Evolutionary conservation across 139 green algal genomes (phyloP).

Genomic region (Marvania coccoides): DNA sequence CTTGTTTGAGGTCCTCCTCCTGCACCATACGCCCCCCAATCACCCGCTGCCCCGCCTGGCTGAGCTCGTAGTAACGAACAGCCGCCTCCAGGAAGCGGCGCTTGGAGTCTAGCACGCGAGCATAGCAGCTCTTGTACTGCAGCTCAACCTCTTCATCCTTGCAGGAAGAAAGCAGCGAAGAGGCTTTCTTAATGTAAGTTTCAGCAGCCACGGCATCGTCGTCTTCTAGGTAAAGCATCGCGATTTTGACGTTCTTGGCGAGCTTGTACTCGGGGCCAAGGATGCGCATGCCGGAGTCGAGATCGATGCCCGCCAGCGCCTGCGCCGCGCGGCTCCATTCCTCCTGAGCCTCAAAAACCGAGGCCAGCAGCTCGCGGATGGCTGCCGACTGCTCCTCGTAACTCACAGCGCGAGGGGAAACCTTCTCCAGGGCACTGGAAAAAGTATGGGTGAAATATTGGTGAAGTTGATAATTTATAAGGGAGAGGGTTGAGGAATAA

Average conservation of each 20-base stretch:
- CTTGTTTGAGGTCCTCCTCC: constrained; percentile 57
- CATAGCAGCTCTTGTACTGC: constrained; percentile 96
- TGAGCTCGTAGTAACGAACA: constrained; percentile 80
- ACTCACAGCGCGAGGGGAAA: constrained; percentile 69
- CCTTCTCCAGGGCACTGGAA: constrained; percentile 58
- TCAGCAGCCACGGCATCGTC: constrained; percentile 88
- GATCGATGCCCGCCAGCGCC: constrained; percentile 83
- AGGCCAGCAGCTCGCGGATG: constrained; percentile 55
- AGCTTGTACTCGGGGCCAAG: constrained; percentile 78
- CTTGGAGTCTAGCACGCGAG: constrained; percentile 92
- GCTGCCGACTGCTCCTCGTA: constrained; percentile 73
- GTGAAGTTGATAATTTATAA: too few species aligned
- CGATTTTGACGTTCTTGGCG: constrained; percentile 84
- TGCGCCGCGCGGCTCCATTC: constrained; percentile 85
- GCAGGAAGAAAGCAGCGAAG: constrained; percentile 59
- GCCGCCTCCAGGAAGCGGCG: constrained; percentile 87
- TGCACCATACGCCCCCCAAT: constrained; percentile 16
- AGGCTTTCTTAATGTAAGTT: constrained; percentile 89
- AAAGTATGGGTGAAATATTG: too few species aligned
- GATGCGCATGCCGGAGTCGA: constrained; percentile 61
- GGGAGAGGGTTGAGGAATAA: too few species aligned
- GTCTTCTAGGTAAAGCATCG: constrained; percentile 91
- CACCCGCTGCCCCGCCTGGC: constrained; percentile 30
- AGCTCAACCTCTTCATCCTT: constrained; percentile 79
- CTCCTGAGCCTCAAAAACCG: constrained; percentile 60